Evolutionary conservation across 768 basidiomycete genomes (phyloP), one percentile per base, ranked within the genome.

Genomic region (Melanogaster broomeanus): DNA sequence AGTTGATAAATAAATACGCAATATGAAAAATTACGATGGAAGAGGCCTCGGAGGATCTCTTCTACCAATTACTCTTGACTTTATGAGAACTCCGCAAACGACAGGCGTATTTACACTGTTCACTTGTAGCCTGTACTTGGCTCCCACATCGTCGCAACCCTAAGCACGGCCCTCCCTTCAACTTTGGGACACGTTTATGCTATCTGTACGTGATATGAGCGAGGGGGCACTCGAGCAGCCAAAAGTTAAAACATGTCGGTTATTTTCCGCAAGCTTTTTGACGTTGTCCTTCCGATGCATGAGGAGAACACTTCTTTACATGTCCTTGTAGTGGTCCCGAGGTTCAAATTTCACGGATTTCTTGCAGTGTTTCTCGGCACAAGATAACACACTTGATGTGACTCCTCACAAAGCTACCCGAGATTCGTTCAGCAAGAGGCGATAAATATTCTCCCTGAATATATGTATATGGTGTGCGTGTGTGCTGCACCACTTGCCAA

Each of bases 1-100:
- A n/a, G 13, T 25, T 42, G 55, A 62, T 62, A 61, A 45, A 63
- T 63, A 15, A 45, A 63, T 63, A 15, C 19, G 38, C 44, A 42
- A 51, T 53, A 42, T 49, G 49, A 52, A 41, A 52, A 52, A 25
- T 52, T 55, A 45, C 41, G 49, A 47, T 56, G 47, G 63, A 65
- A 65, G 62, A 42, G 3, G 25, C 9, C 42, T 35, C 43, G 51
- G 51, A 51, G 59, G 59, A 62, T 62, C 63, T 59, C 52, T 55
- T 61, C 41, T 16, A 33, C 41, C 33, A 45, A 7, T 45, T 34
- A 35, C 51, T n/a, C 42, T 45, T 48, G 33, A 48, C 42, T 16
- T 50, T 59, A n/a, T 62, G 61, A 58, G 56, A 60, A 59, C 53
- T 30, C 45, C 62, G 51, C 34, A 64, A 44, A 16, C 21, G 45